Conservation (phyloP, 106 monocot genomes). For the Posidonia australis region DNA sequence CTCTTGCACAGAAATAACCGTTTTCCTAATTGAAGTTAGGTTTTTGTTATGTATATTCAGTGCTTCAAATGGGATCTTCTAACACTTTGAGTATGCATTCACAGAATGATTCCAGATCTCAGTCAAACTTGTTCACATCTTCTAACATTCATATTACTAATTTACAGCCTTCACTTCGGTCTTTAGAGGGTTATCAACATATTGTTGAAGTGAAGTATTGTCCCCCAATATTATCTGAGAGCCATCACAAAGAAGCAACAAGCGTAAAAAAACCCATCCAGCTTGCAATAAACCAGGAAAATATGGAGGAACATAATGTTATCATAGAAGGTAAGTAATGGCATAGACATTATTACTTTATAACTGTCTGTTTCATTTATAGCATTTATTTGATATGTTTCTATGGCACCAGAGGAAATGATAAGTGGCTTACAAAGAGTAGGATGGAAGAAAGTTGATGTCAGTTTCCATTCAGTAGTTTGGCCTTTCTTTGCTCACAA, state of each 20-base stretch:
- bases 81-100: no score
- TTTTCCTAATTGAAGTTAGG: no score
- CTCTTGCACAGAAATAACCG: no score
- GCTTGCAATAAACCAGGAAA: conserved; percentile 35
- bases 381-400: no score
- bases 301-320: conserved; percentile 45
- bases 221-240: conserved; percentile 40
- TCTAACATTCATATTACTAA: background rate
- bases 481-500: conserved; percentile 97
- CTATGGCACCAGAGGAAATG: conserved; percentile 81
- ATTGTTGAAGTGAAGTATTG: conserved; percentile 70
- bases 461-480: conserved; percentile 73
- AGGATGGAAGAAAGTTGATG: conserved; percentile 97
- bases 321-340: conserved; percentile 65
- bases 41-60: no score
- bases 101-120: no score
- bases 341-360: no score
- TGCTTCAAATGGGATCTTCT: no score
- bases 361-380: no score
- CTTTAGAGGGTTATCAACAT: conserved; percentile 86
- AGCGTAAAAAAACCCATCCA: conserved; percentile 63
- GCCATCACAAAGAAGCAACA: conserved; percentile 50
- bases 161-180: conserved; percentile 48
- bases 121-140: no score
- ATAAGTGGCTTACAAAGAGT: conserved; percentile 78